A percentile compares a stretch with the other conserved stretches of the same genome.
Conservation (phyloP, 2,329 filamentous ascomycete genomes). For the Akanthomyces dipterigenus region DNA sequence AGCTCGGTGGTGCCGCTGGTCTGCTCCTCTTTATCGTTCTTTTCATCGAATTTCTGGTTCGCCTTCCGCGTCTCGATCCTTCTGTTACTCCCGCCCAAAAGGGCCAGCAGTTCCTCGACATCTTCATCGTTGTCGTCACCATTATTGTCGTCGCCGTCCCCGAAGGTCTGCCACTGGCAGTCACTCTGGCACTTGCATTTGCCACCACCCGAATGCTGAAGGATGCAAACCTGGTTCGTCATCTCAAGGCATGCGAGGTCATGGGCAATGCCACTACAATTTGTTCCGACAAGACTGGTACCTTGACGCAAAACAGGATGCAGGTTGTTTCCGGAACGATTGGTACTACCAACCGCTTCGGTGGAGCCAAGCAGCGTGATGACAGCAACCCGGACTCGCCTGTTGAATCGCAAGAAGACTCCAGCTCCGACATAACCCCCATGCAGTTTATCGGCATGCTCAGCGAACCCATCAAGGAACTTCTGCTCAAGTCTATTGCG, state of each 20-base stretch:
- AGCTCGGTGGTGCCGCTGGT: slow-evolving; percentile 69
- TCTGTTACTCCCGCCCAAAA: slow-evolving; percentile 58
- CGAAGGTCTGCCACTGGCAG: slow-evolving; percentile 68
- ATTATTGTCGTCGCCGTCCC: slow-evolving; percentile 76
- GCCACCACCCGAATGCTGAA: slow-evolving; percentile 71
- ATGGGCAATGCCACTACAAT: slow-evolving; percentile 74
- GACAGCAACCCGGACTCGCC: slow-evolving; percentile 20
- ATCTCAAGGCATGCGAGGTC: slow-evolving; percentile 71
- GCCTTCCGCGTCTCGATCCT: slow-evolving; percentile 47
- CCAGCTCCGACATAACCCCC: slow-evolving; percentile 32
- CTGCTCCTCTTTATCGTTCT: slow-evolving; percentile 76
- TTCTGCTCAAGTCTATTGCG: slow-evolving; percentile 53
- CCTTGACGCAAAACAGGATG: slow-evolving; percentile 63
- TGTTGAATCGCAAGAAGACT: slow-evolving; percentile 19
- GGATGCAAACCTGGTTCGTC: slow-evolving; percentile 70
- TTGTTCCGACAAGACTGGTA: slow-evolving; percentile 63
- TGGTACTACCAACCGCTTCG: slow-evolving; percentile 50
- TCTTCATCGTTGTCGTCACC: slow-evolving; percentile 71
- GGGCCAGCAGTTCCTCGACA: slow-evolving; percentile 69
- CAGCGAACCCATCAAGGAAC: slow-evolving; percentile 38
- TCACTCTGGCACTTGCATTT: slow-evolving; percentile 71
- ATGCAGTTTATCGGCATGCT: slow-evolving; percentile 43
- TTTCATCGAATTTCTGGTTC: slow-evolving; percentile 75
- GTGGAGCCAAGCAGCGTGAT: slow-evolving; percentile 27
- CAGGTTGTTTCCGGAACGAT: slow-evolving; percentile 56